These are phyloP conservation scores for Pyrenophora tritici-repentis DNA, from an alignment of 2,329 filamentous ascomycete genomes.

Conservation along the genomic window DNA sequence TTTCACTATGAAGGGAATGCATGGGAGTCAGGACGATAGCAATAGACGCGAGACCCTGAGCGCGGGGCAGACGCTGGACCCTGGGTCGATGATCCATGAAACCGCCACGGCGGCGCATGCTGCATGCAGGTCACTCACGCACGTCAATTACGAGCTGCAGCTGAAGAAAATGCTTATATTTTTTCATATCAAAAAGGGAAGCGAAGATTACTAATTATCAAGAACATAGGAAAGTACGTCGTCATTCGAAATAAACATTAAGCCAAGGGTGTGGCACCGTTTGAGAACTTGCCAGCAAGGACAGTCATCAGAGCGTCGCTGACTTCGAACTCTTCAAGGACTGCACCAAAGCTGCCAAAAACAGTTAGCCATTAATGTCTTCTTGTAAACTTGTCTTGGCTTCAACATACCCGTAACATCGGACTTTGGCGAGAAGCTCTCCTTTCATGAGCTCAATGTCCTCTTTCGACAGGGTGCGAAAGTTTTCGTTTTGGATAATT, in stretches of 20 bases:
- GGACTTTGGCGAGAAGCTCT: constrained; percentile 77
- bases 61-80: constrained; percentile 10
- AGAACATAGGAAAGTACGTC: constrained; percentile 5
- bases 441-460: constrained; percentile 76
- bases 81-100: neutral
- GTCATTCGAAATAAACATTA: constrained; percentile 18
- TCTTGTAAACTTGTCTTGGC: neutral
- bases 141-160: neutral
- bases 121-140: neutral
- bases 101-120: neutral
- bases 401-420: constrained; percentile 78
- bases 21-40: constrained; percentile 7
- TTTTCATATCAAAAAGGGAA: constrained; percentile 8
- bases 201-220: constrained; percentile 27
- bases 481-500: constrained; percentile 65
- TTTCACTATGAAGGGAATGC: constrained; percentile 17
- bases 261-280: constrained; percentile 15
- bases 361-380: constrained; percentile 8
- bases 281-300: constrained; percentile 61
- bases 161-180: constrained; percentile 13
- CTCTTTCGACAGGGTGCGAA: constrained; percentile 65
- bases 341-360: constrained; percentile 66
- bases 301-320: constrained; percentile 76
- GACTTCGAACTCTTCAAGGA: constrained; percentile 74
- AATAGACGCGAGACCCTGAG: neutral